These are phyloP conservation scores for Stenocarpella maydis DNA, from an alignment of 2,329 filamentous ascomycete genomes.

Conservation along the genomic window DNA sequence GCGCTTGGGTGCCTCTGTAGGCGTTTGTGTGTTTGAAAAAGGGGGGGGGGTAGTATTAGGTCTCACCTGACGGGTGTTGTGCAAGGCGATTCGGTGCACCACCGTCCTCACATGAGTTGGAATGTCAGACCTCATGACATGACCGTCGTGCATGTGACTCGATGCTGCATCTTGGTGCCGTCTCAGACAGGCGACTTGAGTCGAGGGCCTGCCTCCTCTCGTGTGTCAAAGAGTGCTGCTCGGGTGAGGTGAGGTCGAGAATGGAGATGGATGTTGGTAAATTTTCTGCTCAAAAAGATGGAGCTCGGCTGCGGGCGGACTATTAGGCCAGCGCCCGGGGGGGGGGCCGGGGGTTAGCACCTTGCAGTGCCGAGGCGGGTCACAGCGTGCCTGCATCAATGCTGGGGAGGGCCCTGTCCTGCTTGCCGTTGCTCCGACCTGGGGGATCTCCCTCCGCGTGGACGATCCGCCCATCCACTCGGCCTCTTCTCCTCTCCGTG, in stretches of 20 bases:
- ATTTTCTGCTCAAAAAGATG: slow-evolving; percentile 9
- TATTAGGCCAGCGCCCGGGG: slow-evolving; percentile 10
- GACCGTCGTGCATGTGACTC: neutral
- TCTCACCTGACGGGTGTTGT: neutral
- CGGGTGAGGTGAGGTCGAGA: neutral
- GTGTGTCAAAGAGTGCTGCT: neutral
- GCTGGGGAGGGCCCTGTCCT: slow-evolving; percentile 1
- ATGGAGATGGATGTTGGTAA: neutral
- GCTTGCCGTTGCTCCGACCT: neutral
- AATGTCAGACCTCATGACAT: too few species aligned
- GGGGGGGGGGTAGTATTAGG: neutral
- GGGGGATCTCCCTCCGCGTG: neutral
- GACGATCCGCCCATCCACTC: too few species aligned
- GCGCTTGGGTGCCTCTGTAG: neutral
- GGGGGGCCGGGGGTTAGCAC: neutral
- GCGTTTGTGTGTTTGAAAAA: neutral
- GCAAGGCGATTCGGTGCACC: neutral
- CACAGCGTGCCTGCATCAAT: slow-evolving; percentile 7
- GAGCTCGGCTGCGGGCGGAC: too few species aligned
- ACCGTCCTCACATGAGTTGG: neutral
- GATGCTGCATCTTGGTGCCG: neutral
- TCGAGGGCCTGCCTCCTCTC: neutral
- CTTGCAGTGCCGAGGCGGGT: slow-evolving; percentile 5
- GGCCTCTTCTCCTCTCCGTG: neutral
- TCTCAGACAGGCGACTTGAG: neutral